Percentiles rank a stretch among this genome's conserved stretches.
phyloP scores from a whole-genome alignment of 2,329 filamentous ascomycete species.

The Fusarium pseudocircinatum region DNA sequence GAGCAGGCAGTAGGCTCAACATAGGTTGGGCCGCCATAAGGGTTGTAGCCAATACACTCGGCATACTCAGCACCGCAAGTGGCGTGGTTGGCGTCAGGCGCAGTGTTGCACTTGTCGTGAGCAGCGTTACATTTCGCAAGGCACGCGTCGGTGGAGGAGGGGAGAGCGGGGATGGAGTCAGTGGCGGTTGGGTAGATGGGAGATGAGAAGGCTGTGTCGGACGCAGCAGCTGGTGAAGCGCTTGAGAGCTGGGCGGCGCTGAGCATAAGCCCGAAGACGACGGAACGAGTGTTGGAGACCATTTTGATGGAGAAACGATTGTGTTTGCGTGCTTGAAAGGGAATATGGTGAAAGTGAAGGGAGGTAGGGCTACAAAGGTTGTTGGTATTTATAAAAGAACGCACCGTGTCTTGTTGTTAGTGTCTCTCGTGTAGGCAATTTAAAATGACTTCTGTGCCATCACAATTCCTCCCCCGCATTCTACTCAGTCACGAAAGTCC shows the following conservation, averaged over 20 bases:
- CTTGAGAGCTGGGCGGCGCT: conserved; percentile 3
- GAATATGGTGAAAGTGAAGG: neutral
- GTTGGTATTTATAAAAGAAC: neutral
- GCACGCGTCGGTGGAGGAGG: conserved; percentile 1
- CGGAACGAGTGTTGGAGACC: conserved; percentile 16
- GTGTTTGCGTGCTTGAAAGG: neutral
- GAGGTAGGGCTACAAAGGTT: neutral
- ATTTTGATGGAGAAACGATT: neutral
- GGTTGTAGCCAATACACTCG: neutral
- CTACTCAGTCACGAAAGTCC: neutral
- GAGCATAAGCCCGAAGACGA: conserved; percentile 8
- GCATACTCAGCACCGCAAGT: neutral
- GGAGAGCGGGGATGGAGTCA: neutral
- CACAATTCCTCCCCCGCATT: neutral
- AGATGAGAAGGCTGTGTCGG: neutral
- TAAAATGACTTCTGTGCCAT: neutral
- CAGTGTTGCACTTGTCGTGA: neutral
- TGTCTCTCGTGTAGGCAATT: neutral
- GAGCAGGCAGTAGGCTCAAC: conserved; percentile 10
- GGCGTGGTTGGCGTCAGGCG: conserved; percentile 5
- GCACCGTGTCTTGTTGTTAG: neutral
- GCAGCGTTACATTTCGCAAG: neutral
- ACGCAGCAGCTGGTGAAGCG: neutral
- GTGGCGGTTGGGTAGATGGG: conserved; percentile 10
- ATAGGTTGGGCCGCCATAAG: neutral